Conservation (phyloP, 352 stramenopile species). For the Phytopythium boreale region DNA sequence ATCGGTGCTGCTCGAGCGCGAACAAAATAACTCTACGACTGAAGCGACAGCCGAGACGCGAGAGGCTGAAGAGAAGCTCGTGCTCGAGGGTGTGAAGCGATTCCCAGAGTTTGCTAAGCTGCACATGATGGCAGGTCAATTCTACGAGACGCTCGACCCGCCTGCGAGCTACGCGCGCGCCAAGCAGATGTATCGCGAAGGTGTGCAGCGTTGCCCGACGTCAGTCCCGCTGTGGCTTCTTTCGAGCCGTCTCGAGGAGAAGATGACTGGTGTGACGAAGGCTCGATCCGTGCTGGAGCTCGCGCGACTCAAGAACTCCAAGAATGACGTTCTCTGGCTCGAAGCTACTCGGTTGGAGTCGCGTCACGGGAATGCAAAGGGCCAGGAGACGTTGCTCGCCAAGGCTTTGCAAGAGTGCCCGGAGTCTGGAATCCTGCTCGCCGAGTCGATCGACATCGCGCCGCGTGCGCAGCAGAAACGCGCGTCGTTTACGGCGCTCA, state of each 20-base stretch:
- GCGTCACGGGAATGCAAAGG: conserved; percentile 90
- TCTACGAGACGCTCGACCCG: conserved; percentile 62
- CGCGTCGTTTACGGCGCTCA: conserved; percentile 94
- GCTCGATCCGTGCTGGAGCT: conserved; percentile 96
- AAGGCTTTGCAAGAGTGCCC: conserved; percentile 97
- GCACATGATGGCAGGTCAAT: conserved; percentile 98
- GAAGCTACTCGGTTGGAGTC: conserved; percentile 95
- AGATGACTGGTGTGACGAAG: conserved; percentile 90
- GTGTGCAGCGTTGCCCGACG: conserved; percentile 91
- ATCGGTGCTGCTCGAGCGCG: conserved; percentile 95
- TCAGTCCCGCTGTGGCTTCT: conserved; percentile 94
- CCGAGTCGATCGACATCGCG: conserved; percentile 95
- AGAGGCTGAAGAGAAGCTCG: conserved; percentile 75
- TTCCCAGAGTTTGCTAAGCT: conserved; percentile 94
- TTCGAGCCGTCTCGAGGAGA: conserved; percentile 93
- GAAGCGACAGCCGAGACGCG: conserved; percentile 27
- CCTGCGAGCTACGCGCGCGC: conserved; percentile 60
- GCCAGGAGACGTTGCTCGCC: conserved; percentile 95
- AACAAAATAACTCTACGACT: conserved; percentile 33
- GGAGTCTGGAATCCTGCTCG: conserved; percentile 92
- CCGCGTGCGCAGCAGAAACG: conserved; percentile 95
- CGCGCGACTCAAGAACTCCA: conserved; percentile 93
- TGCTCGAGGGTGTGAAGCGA: conserved; percentile 88
- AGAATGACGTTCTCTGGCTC: conserved; percentile 94
- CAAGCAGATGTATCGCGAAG: conserved; percentile 91